Evolutionary conservation across 768 basidiomycete species (phyloP).

Genomic region (Pisolithus orientalis): DNA sequence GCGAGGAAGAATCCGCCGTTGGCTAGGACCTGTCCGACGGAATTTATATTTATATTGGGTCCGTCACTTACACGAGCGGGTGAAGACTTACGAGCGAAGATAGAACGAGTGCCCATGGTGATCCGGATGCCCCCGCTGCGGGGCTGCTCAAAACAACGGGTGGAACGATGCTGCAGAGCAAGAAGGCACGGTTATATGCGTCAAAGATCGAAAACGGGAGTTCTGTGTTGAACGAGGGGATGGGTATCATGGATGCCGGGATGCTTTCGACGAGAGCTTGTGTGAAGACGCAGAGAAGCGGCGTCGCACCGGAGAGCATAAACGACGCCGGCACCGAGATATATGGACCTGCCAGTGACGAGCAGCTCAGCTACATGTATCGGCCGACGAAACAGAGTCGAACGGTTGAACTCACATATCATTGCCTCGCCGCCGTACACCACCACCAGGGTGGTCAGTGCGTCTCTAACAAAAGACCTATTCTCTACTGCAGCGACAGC

Average conservation of each 20-base stretch:
- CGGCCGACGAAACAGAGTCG: neutral
- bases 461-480: constrained; percentile 52
- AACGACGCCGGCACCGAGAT: constrained; percentile 70
- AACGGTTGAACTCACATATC: constrained; percentile 39
- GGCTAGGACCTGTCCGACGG: constrained; percentile 46
- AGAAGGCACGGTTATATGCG: constrained; percentile 70
- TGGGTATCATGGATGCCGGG: constrained; percentile 42
- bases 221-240: constrained; percentile 50
- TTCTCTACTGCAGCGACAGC: constrained; percentile 34
- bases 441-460: constrained; percentile 53
- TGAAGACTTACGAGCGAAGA: constrained; percentile 55
- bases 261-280: constrained; percentile 60
- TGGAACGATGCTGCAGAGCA: constrained; percentile 74
- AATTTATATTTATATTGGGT: too few relatives aligned
- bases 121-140: constrained; percentile 45
- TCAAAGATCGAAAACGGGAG: constrained; percentile 71
- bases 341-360: constrained; percentile 44
- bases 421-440: constrained; percentile 79
- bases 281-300: constrained; percentile 50
- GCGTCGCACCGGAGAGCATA: constrained; percentile 64
- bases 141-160: constrained; percentile 54
- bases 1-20: constrained; percentile 80
- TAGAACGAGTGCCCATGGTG: constrained; percentile 73
- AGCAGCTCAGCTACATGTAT: constrained; percentile 3
- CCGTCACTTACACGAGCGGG: neutral